A percentile compares a stretch with the other conserved stretches of the same genome.
Conservation (phyloP, 176 grass and related monocot species). For the Phyllostachys edulis region DNA sequence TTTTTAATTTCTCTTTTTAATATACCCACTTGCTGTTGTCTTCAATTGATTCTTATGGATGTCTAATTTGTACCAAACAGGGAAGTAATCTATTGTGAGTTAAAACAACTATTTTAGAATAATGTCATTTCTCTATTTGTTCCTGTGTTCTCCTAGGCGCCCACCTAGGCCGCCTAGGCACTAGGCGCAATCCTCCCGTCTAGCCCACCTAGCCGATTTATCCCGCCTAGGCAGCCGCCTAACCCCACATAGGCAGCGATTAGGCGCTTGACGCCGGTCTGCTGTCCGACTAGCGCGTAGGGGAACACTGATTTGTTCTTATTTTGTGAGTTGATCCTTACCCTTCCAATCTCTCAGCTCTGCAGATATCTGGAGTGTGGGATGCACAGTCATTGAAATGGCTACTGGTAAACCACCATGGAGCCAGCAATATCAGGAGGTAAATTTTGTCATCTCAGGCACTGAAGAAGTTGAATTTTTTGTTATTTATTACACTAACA, state of each 20-base stretch:
- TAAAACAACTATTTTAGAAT: neutral
- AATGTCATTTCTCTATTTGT: slow-evolving; percentile 7
- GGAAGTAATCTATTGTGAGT: neutral
- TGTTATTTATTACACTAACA: slow-evolving; percentile 1
- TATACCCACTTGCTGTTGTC: neutral
- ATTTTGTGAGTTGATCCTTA: neutral
- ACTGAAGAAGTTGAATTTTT: neutral
- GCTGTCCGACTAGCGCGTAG: too few species aligned
- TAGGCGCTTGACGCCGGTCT: too few species aligned
- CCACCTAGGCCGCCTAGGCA: too few species aligned
- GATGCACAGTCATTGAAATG: slow-evolving; percentile 99
- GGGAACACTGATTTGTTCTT: too few species aligned
- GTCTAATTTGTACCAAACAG: slow-evolving; percentile 27
- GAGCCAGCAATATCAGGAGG: slow-evolving; percentile 98
- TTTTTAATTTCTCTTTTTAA: neutral
- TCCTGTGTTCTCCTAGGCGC: neutral
- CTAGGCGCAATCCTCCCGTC: too few species aligned
- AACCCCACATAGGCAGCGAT: too few species aligned
- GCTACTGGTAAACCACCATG: slow-evolving; percentile 98
- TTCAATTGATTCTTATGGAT: slow-evolving; percentile 7
- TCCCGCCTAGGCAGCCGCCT: too few species aligned
- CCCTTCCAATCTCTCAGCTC: slow-evolving; percentile 59
- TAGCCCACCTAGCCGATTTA: too few species aligned
- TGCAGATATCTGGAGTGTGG: slow-evolving; percentile 99
- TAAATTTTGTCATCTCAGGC: slow-evolving; percentile 15